Evolutionary conservation across 2,329 filamentous ascomycete genomes (phyloP), one percentile per base, ranked within the genome.

Genomic region (Berkeleyomyces basicola): DNA sequence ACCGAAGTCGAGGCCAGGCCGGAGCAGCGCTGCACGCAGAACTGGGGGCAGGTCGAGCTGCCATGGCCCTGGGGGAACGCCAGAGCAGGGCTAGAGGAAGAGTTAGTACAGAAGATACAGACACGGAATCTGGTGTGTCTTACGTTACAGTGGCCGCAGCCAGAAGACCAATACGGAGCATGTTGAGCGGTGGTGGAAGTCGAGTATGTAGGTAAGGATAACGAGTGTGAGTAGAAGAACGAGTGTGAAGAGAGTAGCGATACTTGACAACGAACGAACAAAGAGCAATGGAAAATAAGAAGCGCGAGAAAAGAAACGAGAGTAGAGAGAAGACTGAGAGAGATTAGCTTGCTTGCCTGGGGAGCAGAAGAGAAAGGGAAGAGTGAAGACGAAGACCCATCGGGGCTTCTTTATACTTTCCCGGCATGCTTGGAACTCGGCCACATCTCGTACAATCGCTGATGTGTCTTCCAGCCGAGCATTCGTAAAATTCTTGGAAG

Each of bases 11-110:
- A 36, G 31, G 58, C 62, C 47, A 63, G 7, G 40, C 47, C 46
- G 46, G 63, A 61, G 63, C 63, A 64, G 23, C 61, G 59, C 23
- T 61, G 53, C 42, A 64, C 59, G 46, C 63, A 64, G 53, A 61
- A 55, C 53, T 61, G 59, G 4, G 59, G 63, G 51, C 63, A 64
- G 51, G 59, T 51, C 4, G 58, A 63, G 36, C 39, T 51, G 14
- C 59, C 31, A 14, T 61, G 44, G 36, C 42, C 42, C 53, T 58
- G 63, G 43, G 63, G 59, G 14, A 64, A 59, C 11, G 59, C 63
- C 53, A 60, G 9, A 55, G 58, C 37, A 16, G 57, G 62, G 5
- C 47, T 60, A 23, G 23, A 36, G 7, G 44, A 39, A 3, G 39
- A 46, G 53, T 62, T 61, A 61, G 60, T 36, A 40, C 4, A 40